Conservation (phyloP, 805 yeast genomes). For the Kodamaea sagamina region DNA sequence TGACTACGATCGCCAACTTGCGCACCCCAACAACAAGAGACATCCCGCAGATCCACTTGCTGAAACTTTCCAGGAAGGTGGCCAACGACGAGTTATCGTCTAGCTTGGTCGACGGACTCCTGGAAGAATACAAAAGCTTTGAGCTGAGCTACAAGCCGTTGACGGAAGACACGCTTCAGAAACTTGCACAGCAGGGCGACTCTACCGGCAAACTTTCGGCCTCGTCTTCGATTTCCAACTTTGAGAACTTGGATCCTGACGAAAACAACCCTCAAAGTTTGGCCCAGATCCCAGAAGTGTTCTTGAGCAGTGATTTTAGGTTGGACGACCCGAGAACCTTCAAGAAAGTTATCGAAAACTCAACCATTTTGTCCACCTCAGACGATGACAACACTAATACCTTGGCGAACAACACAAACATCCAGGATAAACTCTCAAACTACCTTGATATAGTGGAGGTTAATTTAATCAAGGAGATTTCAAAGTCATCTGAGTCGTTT, state of each 20-base stretch:
- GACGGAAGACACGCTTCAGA: slow-evolving; percentile 39
- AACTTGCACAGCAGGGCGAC: slow-evolving; percentile 24
- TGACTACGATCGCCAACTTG: slow-evolving; percentile 45
- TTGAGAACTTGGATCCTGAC: slow-evolving; percentile 2
- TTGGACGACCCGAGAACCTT: slow-evolving; percentile 88
- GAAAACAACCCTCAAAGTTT: slow-evolving; percentile 11
- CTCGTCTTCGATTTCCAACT: slow-evolving; percentile 13
- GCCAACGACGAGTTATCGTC: slow-evolving; percentile 22
- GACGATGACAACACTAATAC: slow-evolving; percentile 24
- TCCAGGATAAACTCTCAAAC: slow-evolving; percentile 78
- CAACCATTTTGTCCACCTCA: slow-evolving; percentile 43
- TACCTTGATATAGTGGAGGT: slow-evolving; percentile 85
- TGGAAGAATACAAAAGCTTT: slow-evolving; percentile 35
- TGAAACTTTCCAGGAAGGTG: slow-evolving; percentile 30
- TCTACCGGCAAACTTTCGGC: slow-evolving; percentile 10
- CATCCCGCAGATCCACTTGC: slow-evolving; percentile 76
- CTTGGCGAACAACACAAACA: slow-evolving; percentile 51
- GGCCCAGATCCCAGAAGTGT: slow-evolving; percentile 62
- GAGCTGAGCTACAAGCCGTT: slow-evolving; percentile 40
- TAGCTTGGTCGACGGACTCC: slow-evolving; percentile 21
- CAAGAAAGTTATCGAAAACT: slow-evolving; percentile 66
- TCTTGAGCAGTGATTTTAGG: slow-evolving; percentile 65
- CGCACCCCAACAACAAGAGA: slow-evolving; percentile 75
- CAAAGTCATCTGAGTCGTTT: slow-evolving; percentile 80
- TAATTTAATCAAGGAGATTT: slow-evolving; percentile 76